Evolutionary conservation across 2,329 filamentous ascomycete genomes (phyloP).

Genomic region (Fusarium sp.): DNA sequence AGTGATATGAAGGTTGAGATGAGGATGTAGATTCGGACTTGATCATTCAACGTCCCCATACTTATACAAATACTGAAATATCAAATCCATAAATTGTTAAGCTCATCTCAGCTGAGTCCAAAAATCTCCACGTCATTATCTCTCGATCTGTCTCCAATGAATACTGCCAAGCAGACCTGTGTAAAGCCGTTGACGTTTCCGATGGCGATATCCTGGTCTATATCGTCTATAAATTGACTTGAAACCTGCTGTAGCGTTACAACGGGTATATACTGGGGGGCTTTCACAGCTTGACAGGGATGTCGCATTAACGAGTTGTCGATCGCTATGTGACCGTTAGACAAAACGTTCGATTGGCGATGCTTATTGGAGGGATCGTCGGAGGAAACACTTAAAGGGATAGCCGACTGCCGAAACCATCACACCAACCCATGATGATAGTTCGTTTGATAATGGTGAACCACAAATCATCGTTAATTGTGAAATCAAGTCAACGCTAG

Average conservation of each 20-base stretch:
- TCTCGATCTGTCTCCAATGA: conserved; percentile 7
- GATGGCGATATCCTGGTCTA: conserved; percentile 28
- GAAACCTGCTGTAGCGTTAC: conserved; percentile 42
- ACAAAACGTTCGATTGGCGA: background rate
- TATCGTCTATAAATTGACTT: conserved; percentile 15
- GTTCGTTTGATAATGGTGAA: background rate
- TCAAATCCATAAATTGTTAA: conserved; percentile 6
- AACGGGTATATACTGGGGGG: conserved; percentile 19
- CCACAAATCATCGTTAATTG: background rate
- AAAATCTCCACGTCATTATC: conserved; percentile 33
- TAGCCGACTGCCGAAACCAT: conserved; percentile 15
- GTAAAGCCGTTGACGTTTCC: conserved; percentile 34
- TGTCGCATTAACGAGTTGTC: conserved; percentile 28
- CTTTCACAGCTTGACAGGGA: conserved; percentile 33
- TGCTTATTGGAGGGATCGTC: conserved; percentile 22
- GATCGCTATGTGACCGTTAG: conserved; percentile 9
- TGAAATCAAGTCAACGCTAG: conserved; percentile 1
- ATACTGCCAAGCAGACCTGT: background rate
- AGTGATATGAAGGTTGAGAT: background rate
- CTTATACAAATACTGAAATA: conserved; percentile 27
- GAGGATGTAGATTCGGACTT: background rate
- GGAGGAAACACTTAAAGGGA: conserved; percentile 30
- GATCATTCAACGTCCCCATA: background rate
- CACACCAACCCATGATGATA: conserved; percentile 7
- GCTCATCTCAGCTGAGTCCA: background rate